These are phyloP conservation scores for Haberlea rhodopensis DNA, from an alignment of 257 asterid species.

Conservation along the genomic window DNA sequence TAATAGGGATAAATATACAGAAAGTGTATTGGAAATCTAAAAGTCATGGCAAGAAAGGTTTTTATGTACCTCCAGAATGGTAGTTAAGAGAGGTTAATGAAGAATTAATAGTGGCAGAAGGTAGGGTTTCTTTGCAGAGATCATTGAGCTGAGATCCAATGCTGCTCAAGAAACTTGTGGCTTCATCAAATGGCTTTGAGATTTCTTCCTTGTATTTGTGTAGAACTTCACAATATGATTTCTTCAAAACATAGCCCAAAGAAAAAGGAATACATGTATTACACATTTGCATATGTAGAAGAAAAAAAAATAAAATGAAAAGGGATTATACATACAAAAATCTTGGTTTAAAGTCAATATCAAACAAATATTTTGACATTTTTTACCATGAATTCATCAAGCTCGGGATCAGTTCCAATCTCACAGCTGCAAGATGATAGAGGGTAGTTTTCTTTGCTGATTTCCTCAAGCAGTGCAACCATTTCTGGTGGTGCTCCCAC, in stretches of 20 bases:
- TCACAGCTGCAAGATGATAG: constrained; percentile 20
- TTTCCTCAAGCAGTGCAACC: constrained; percentile 68
- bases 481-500: constrained; percentile 76
- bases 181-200: constrained; percentile 76
- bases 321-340: not conserved
- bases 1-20: no score
- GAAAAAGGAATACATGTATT: not conserved
- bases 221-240: constrained; percentile 64
- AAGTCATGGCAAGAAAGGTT: constrained; percentile 20
- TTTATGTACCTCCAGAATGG: constrained; percentile 22
- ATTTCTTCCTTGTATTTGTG: constrained; percentile 62
- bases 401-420: constrained; percentile 71
- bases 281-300: not conserved
- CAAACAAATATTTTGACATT: not conserved
- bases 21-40: no score
- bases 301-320: not conserved
- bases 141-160: constrained; percentile 60
- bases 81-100: constrained; percentile 25
- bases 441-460: constrained; percentile 48
- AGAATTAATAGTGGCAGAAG: constrained; percentile 30
- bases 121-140: constrained; percentile 67
- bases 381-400: constrained; percentile 77
- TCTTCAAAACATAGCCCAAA: constrained; percentile 34
- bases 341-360: not conserved
- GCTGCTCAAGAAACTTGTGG: constrained; percentile 61